Conservation (phyloP, 805 yeast genomes). For the Candida quercuum region DNA sequence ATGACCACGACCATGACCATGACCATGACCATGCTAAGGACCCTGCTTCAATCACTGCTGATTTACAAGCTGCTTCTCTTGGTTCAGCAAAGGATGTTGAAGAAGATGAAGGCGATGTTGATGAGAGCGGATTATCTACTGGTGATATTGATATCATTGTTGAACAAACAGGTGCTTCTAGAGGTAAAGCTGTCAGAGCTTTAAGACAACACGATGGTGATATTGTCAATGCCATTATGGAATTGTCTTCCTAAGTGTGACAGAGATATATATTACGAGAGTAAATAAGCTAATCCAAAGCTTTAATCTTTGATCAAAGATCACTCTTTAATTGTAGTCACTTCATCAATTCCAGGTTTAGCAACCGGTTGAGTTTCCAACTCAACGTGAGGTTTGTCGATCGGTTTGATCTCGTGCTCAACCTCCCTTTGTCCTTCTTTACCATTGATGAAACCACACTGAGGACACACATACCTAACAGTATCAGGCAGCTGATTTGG, state of each 20-base stretch:
- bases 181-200: slow-evolving; percentile 89
- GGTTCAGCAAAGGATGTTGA: slow-evolving; percentile 35
- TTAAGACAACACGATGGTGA: slow-evolving; percentile 86
- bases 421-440: not conserved
- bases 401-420: not conserved
- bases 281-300: not conserved
- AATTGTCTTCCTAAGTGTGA: slow-evolving; percentile 44
- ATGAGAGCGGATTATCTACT: slow-evolving; percentile 76
- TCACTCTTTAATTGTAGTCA: too few species aligned
- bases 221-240: slow-evolving; percentile 94
- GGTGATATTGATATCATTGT: slow-evolving; percentile 82
- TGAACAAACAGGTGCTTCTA: slow-evolving; percentile 87
- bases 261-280: too few species aligned
- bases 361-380: too few species aligned
- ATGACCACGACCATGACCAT: slow-evolving; percentile 47
- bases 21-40: slow-evolving; percentile 50
- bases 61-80: slow-evolving; percentile 64
- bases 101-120: slow-evolving; percentile 70
- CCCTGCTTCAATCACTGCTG: slow-evolving; percentile 79
- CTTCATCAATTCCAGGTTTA: too few species aligned
- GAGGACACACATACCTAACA: slow-evolving; percentile 59
- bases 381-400: too few species aligned
- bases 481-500: slow-evolving; percentile 50
- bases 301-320: not conserved
- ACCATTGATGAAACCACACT: slow-evolving; percentile 45